Evolutionary conservation across 352 stramenopile genomes (phyloP), one percentile per base, ranked within the genome.

Genomic region (Globisporangium parvum): DNA sequence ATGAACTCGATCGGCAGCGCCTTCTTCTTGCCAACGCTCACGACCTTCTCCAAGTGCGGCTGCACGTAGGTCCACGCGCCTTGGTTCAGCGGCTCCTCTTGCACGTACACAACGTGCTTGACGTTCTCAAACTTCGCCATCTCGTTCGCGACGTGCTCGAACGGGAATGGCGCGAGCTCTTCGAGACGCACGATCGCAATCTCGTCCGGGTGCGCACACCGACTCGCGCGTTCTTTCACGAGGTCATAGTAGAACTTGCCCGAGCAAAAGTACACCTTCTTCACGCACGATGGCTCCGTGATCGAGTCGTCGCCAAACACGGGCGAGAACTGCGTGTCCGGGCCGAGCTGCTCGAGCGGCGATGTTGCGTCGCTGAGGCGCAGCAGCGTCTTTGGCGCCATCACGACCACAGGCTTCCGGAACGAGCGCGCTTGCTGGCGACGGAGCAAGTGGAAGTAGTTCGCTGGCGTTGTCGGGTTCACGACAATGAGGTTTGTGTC

Each of bases 371-470:
- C 75, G 1, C 74, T 54, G 49, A 91, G 65, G 51, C 80, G 76
- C 23, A 92, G 60, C 51, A 94, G 61, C 54, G 81, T 90, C 61
- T 93, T 94, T 0, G 84, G 84, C 1, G 73, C 78, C 76, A 94
- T 91, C 20, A 87, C 72, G 21, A 91, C 69, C 11, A 87, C 46
- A 0, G 84, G 84, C 31, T 93, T 93, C 54, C 80, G 80, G 71
- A 89, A 94, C 23, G 60, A 37, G 6, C 82, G 84, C 8, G 75
- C 62, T 51, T 92, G 80, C 59, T 98, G 95, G 57, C 95, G 87
- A 62, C 93, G 88, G 55, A 98, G 73, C 59, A 94, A 75, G 63
- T 98, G 93, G 72, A 98, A 98, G 69, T 98, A 98, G 68, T 98
- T 98, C 39, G 94, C 95, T 1, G 96, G 93, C 17, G 85, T 96